Evolutionary conservation across 2,329 filamentous ascomycete genomes (phyloP), one percentile per base, ranked within the genome.

Genomic region (Trichophyton benhamiae): DNA sequence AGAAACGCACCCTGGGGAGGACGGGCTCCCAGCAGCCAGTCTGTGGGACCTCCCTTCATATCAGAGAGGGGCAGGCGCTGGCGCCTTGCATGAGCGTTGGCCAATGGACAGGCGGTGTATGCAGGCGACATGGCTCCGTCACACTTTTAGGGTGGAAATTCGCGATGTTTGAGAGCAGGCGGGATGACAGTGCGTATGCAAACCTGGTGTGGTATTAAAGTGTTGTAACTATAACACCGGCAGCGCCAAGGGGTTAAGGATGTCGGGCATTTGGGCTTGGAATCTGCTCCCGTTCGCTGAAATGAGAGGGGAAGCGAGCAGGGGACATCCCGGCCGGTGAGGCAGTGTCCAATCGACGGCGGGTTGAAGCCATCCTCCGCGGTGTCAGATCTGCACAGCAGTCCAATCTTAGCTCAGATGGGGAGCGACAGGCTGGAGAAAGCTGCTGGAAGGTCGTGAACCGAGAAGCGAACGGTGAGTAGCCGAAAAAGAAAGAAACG

Each of bases 251-350:
- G 49, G 22, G 9, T 27, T 8, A 55, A 11, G 11, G 33, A 55
- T 55, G 52, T 55, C 52, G 52, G 52, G 52, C 52, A 55, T 55
- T 52, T 52, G 46, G 25, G 17, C 2, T 27, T 22, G 46, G 25
- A 52, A 52, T 27, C 41, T 11, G 46, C 46, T 52, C 46, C 46
- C 20, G 46, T 52, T 55, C 52, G 52, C 52, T 55, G 52, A 55
- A 27, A 55, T 55, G 15, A 33, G 52, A 55, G 52, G 52, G 52
- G 52, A 55, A 36, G 52, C n/a, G 13, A 55, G 17, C 52, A 55
- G 33, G 52, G 52, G 27, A 17, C 25, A 55, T 20, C 52, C 52
- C 17, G 52, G 52, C n/a, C 25, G 22, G 33, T 2, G 15, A 17
- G 30, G 52, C 11, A n/a, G 27, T 33, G 52, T 25, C 52, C 52